Evolutionary conservation across 2,329 filamentous ascomycete genomes (phyloP).

Genomic region (Daldinia eschscholtzii): DNA sequence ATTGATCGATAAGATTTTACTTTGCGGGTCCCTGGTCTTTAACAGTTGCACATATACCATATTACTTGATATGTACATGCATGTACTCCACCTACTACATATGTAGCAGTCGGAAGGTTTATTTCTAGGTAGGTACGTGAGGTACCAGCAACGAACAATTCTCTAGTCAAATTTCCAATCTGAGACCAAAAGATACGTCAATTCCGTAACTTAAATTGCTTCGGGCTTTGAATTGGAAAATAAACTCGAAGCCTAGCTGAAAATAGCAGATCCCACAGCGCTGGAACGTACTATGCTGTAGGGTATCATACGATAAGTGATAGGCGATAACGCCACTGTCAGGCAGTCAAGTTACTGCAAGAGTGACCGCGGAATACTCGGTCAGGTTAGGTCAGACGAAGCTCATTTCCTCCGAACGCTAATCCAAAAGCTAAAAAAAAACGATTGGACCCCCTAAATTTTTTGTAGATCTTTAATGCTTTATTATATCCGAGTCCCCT

Average conservation of each 20-base stretch:
- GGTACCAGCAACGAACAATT: background rate
- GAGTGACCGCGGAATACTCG: conserved; percentile 37
- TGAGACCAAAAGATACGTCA: background rate
- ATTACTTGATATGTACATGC: background rate
- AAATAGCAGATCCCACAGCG: conserved; percentile 28
- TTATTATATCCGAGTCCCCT: conserved; percentile 42
- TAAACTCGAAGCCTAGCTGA: conserved; percentile 7
- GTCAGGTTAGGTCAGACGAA: conserved; percentile 31
- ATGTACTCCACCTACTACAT: background rate
- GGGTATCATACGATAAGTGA: conserved; percentile 42
- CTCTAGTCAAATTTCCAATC: background rate
- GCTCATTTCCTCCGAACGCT: conserved; percentile 36
- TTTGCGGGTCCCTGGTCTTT: conserved; percentile 7
- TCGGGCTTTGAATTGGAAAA: conserved; percentile 14
- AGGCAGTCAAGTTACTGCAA: conserved; percentile 38
- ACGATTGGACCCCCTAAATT: conserved; percentile 39
- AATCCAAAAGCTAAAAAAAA: conserved; percentile 20
- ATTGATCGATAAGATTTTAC: conserved; percentile 11
- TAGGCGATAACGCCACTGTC: conserved; percentile 49
- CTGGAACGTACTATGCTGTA: conserved; percentile 9
- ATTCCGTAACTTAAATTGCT: conserved; percentile 25
- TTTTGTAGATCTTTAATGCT: conserved; percentile 24
- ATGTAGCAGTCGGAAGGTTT: background rate
- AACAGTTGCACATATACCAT: conserved; percentile 7
- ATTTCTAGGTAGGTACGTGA: background rate